Conservation (phyloP, 805 yeast species). For the Jamesozyma spencerorum region DNA sequence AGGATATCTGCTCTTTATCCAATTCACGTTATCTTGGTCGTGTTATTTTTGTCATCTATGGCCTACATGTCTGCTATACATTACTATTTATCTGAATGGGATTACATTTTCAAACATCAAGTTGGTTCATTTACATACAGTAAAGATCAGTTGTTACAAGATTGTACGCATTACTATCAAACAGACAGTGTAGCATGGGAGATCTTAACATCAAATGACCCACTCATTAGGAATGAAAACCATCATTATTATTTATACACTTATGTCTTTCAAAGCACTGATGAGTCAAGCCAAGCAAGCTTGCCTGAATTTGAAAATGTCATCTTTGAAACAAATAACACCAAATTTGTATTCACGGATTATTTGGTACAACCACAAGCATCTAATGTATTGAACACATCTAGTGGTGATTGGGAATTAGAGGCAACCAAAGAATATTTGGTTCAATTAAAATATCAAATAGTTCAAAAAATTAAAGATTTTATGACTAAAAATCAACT, state of each 20-base stretch:
- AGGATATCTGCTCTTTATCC: constrained; percentile 67
- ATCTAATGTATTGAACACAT: constrained; percentile 32
- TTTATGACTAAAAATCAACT: constrained; percentile 25
- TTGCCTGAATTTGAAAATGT: constrained; percentile 23
- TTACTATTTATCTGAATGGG: constrained; percentile 44
- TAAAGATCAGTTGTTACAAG: constrained; percentile 16
- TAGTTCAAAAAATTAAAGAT: not conserved
- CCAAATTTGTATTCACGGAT: constrained; percentile 19
- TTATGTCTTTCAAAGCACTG: constrained; percentile 16
- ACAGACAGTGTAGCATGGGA: constrained; percentile 12
- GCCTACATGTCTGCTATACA: constrained; percentile 70
- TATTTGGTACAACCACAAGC: constrained; percentile 13
- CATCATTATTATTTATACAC: constrained; percentile 26
- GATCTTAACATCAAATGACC: constrained; percentile 7
- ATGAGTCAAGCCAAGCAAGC: constrained; percentile 2
- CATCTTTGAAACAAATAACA: constrained; percentile 15
- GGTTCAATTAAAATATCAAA: constrained; percentile 1
- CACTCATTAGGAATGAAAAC: constrained; percentile 6
- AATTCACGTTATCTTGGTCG: constrained; percentile 68
- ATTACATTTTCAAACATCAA: constrained; percentile 19
- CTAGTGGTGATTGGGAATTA: constrained; percentile 58
- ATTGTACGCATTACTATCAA: constrained; percentile 24
- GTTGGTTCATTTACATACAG: constrained; percentile 11
- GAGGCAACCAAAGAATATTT: constrained; percentile 11
- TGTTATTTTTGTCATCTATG: constrained; percentile 66